These are phyloP conservation scores for Fraxinus floribunda DNA, from an alignment of 305 asterid species.

Conservation along the genomic window DNA sequence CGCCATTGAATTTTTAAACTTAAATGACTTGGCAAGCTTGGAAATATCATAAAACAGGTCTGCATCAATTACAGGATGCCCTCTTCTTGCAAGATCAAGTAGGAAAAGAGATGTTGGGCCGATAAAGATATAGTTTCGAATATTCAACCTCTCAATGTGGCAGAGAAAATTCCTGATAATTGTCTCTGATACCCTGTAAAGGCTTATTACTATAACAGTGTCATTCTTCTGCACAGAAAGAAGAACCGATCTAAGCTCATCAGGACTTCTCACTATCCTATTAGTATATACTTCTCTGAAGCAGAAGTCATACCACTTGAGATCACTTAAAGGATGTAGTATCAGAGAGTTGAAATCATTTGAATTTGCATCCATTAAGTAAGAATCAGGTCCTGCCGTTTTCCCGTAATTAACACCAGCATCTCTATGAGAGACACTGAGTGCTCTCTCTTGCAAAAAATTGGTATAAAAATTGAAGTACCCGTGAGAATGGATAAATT, in stretches of 20 bases:
- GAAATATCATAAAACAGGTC: slow-evolving; percentile 37
- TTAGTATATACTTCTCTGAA: slow-evolving; percentile 56
- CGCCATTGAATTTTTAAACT: slow-evolving; percentile 37
- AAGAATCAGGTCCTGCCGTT: slow-evolving; percentile 80
- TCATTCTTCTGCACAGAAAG: slow-evolving; percentile 49
- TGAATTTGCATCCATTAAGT: slow-evolving; percentile 54
- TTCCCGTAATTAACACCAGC: slow-evolving; percentile 87
- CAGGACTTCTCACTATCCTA: slow-evolving; percentile 45
- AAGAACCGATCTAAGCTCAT: slow-evolving; percentile 49
- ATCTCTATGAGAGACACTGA: slow-evolving; percentile 79
- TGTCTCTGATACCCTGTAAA: slow-evolving; percentile 49
- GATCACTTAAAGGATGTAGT: slow-evolving; percentile 50
- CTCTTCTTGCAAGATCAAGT: slow-evolving; percentile 78
- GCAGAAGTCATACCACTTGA: slow-evolving; percentile 85
- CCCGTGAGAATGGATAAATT: slow-evolving; percentile 72
- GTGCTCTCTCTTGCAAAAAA: slow-evolving; percentile 65
- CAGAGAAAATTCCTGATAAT: slow-evolving; percentile 66
- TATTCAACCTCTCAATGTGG: slow-evolving; percentile 63
- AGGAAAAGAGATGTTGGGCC: slow-evolving; percentile 53
- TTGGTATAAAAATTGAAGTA: slow-evolving; percentile 78
- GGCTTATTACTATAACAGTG: slow-evolving; percentile 50
- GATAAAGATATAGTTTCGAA: slow-evolving; percentile 56
- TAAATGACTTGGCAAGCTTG: slow-evolving; percentile 35
- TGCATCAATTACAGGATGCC: slow-evolving; percentile 63
- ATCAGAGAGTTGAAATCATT: slow-evolving; percentile 41